Evolutionary conservation across 768 basidiomycete species (phyloP).

Genomic region (Dacryopinax primogenitus): DNA sequence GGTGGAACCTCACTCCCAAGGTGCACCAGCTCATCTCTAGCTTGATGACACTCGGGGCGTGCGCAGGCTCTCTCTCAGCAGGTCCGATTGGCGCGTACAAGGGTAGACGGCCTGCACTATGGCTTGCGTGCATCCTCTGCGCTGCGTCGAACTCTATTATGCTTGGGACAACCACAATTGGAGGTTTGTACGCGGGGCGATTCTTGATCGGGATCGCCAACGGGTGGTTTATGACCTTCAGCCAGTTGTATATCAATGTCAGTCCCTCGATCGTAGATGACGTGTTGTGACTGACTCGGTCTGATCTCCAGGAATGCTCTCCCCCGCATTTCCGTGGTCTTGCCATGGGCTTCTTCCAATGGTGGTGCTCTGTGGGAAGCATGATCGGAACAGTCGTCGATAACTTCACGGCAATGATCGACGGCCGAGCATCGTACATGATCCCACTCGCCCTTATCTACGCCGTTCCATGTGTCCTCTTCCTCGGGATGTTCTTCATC

Average conservation of each 20-base stretch:
- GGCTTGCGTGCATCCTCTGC: neutral
- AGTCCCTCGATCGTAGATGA: too few relatives aligned
- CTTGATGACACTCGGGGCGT: neutral
- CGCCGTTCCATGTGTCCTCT: neutral
- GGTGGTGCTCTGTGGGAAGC: neutral
- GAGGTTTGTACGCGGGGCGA: neutral
- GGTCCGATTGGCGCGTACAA: neutral
- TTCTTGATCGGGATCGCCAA: conserved; percentile 4
- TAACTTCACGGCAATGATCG: neutral
- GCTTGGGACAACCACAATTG: neutral
- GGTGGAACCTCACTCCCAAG: neutral
- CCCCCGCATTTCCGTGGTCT: neutral
- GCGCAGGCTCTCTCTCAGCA: conserved; percentile 1
- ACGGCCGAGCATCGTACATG: conserved; percentile 14
- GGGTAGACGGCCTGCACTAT: neutral
- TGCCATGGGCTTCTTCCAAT: conserved; percentile 5
- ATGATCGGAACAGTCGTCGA: neutral
- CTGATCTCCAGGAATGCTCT: neutral
- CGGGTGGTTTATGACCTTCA: conserved; percentile 7
- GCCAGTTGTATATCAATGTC: conserved; percentile 5
- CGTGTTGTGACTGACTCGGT: too few relatives aligned
- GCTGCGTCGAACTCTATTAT: neutral
- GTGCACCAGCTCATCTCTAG: conserved; percentile 6
- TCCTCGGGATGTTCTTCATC: conserved; percentile 3
- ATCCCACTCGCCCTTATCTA: conserved; percentile 8